Percentiles rank a stretch among this genome's conserved stretches.
These are phyloP conservation scores for Mycena pura DNA, from an alignment of 768 basidiomycete genomes.

Conservation along the genomic window DNA sequence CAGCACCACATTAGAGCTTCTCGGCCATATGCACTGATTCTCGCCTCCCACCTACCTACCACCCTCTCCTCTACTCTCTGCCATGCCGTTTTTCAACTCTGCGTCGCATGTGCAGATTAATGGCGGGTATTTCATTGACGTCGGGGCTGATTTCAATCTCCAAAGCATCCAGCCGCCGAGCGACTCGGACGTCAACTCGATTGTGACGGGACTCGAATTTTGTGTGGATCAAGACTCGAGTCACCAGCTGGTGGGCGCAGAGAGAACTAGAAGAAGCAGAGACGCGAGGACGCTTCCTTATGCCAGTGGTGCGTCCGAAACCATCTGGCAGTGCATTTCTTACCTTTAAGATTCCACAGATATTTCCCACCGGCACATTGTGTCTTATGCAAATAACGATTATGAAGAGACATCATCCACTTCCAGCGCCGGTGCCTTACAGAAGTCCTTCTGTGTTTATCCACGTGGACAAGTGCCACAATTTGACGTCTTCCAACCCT, in stretches of 20 bases:
- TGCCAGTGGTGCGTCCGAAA: neutral
- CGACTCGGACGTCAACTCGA: neutral
- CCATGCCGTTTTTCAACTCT: neutral
- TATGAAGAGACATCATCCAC: neutral
- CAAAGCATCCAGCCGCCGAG: neutral
- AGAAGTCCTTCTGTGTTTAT: neutral
- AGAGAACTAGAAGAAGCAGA: neutral
- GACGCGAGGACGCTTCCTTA: slow-evolving; percentile 2
- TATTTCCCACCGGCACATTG: neutral
- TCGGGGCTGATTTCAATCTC: slow-evolving; percentile 4
- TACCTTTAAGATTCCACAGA: neutral
- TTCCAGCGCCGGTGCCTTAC: neutral
- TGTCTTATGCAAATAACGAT: neutral
- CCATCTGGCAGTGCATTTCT: neutral
- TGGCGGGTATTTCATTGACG: neutral
- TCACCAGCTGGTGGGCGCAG: neutral
- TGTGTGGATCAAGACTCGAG: neutral
- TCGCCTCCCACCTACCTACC: neutral
- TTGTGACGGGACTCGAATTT: neutral
- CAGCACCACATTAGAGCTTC: too few relatives aligned
- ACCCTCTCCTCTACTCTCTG: neutral
- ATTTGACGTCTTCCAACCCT: neutral
- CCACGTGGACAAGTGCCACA: neutral
- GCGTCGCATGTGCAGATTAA: slow-evolving; percentile 6
- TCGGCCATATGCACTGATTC: too few relatives aligned